phyloP scores from a whole-genome alignment of 768 basidiomycete genomes.

The Lactarius hengduanensis region DNA sequence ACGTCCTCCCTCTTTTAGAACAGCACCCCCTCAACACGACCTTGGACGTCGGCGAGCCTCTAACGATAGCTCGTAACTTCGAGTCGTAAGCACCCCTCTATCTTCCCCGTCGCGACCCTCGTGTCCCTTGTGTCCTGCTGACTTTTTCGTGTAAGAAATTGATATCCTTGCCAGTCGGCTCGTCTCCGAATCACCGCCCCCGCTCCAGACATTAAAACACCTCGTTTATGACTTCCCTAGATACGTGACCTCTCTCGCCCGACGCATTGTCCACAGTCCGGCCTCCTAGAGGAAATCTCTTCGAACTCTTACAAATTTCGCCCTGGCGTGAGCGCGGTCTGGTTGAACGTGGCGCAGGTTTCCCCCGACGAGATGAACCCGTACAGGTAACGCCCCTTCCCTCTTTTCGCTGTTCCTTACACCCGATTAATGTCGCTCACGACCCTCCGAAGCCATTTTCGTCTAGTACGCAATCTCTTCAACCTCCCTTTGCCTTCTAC shows the following conservation, averaged over 20 bases:
- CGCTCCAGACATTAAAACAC: constrained; percentile 56
- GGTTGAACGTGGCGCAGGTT: constrained; percentile 77
- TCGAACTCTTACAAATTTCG: constrained; percentile 55
- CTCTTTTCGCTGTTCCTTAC: neutral
- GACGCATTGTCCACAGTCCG: constrained; percentile 56
- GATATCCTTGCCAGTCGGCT: constrained; percentile 76
- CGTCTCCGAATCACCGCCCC: constrained; percentile 55
- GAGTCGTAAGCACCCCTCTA: constrained; percentile 19
- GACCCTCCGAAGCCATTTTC: constrained; percentile 56
- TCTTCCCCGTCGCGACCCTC: neutral
- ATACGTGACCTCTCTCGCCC: constrained; percentile 71
- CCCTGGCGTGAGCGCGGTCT: constrained; percentile 56
- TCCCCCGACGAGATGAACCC: constrained; percentile 64
- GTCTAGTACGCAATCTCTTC: constrained; percentile 66
- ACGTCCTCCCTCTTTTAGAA: constrained; percentile 20
- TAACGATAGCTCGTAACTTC: constrained; percentile 41
- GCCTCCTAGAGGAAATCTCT: constrained; percentile 54
- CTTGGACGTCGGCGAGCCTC: constrained; percentile 44
- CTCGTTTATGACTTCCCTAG: constrained; percentile 89
- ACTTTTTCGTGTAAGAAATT: constrained; percentile 44
- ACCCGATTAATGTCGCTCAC: too few relatives aligned
- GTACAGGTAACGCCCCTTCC: constrained; percentile 47
- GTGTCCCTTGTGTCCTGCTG: constrained; percentile 49
- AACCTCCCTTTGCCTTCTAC: constrained; percentile 57
- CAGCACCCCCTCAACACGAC: constrained; percentile 37